Evolutionary conservation across 2,329 filamentous ascomycete species (phyloP).

Genomic region (Huntiella bhutanensis): DNA sequence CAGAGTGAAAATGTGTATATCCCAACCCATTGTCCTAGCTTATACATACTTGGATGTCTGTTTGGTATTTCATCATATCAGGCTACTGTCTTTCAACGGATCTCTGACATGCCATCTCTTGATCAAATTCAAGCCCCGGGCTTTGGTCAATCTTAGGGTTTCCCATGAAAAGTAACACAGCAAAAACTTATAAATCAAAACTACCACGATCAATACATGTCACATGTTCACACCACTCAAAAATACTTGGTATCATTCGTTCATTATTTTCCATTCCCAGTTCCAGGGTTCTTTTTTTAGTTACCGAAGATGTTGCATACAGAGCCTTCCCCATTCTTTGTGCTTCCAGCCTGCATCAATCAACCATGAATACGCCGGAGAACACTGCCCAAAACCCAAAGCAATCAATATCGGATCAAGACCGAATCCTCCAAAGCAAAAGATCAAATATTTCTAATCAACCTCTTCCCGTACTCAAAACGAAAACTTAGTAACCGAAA

Average conservation of each 20-base stretch:
- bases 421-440: neutral
- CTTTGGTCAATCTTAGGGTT: too few relatives aligned
- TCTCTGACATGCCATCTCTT: too few relatives aligned
- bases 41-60: too few relatives aligned
- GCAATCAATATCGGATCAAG: neutral
- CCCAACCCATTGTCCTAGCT: too few relatives aligned
- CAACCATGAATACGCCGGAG: neutral
- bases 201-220: too few relatives aligned
- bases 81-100: too few relatives aligned
- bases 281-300: conserved; percentile 11
- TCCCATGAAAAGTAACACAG: too few relatives aligned
- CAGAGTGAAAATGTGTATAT: too few relatives aligned
- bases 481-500: conserved; percentile 74
- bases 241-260: conserved; percentile 1
- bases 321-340: conserved; percentile 11
- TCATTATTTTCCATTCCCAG: conserved; percentile 12
- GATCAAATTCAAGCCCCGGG: too few relatives aligned
- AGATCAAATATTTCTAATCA: conserved; percentile 6
- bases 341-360: conserved; percentile 7
- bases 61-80: too few relatives aligned
- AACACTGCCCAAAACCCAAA: neutral
- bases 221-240: too few relatives aligned
- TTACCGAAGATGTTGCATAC: conserved; percentile 8
- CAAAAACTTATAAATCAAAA: too few relatives aligned
- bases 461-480: conserved; percentile 8